Conservation (phyloP, 225 moss, liverwort and hornwort genomes). For the Antitrichia curtipendula region DNA sequence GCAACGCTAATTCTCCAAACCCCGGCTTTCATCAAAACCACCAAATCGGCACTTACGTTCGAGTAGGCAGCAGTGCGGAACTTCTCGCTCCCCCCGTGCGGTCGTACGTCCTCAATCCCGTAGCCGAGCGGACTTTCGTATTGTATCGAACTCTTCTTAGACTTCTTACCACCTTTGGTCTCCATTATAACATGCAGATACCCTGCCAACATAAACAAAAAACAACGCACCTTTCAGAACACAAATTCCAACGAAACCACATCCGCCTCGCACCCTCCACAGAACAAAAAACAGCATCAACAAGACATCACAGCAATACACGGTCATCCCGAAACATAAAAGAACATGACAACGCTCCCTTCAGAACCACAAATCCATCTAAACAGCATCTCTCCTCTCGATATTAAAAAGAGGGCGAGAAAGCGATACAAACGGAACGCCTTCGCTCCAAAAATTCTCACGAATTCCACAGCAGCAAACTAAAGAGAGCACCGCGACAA, state of each 20-base stretch:
- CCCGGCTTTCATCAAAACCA: no score
- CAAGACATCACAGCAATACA: no score
- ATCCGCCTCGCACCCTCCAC: not conserved
- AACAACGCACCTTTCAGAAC: not conserved
- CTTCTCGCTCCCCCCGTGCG: constrained; percentile 96
- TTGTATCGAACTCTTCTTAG: constrained; percentile 23
- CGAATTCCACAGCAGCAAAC: not conserved
- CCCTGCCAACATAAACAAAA: not conserved
- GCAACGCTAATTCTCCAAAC: not conserved
- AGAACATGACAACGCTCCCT: no score
- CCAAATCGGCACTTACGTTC: constrained; percentile 35
- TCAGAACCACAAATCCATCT: not conserved
- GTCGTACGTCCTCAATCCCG: constrained; percentile 98
- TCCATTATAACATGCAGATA: constrained; percentile 98
- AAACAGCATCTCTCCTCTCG: not conserved
- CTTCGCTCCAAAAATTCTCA: not conserved
- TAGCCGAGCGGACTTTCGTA: constrained; percentile 92
- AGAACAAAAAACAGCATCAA: no score
- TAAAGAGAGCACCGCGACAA: no score
- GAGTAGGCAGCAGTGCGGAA: constrained; percentile 95
- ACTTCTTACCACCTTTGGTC: constrained; percentile 70
- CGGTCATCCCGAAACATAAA: not conserved
- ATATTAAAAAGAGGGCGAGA: no score
- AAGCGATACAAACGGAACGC: not conserved
- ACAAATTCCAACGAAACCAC: not conserved